Evolutionary conservation across 2,329 filamentous ascomycete species (phyloP), one percentile per base, ranked within the genome.

Genomic region (Pseudopithomyces maydicus): DNA sequence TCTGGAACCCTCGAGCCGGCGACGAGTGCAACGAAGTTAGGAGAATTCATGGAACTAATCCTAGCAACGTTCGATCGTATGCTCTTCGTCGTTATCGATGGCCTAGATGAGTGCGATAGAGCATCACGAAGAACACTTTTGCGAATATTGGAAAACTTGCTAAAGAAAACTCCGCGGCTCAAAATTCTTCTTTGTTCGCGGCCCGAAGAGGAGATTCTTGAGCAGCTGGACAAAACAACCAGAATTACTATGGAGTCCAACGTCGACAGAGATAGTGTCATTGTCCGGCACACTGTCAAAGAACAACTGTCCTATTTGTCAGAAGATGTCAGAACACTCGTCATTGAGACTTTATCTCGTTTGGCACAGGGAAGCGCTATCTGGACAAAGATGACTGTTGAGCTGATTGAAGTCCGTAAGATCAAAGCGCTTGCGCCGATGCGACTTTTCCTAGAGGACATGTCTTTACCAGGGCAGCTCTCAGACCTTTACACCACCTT

Each of bases 381-480:
- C 53, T 57, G 55, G 55, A 54, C 55, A 12, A 57, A 57, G 50
- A 57, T 54, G 55, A 26, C 54, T 49, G 55, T 57, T 46, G 55
- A 57, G 38, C 50, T 57, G 4, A 53, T 57, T 29, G 55, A 48
- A 44, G 50, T 57, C 46, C 55, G 55, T 32, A 29, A 32, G 15
- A 51, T 51, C 19, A 46, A 33, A 47, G 54, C 54, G 35, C 39
- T 56, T 47, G 54, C 32, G 29, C 47, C 54, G 33, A 56, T 56
- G 48, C 38, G 41, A 32, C 38, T 29, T 39, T 56, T 56, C 22
- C 23, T 56, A 17, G 32, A 52, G 6, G 41, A 52, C 2, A 29
- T 56, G 26, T 42, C 54, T 12, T 52, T 56, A 23, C 54, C 54
- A 12, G 39, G 35, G 41, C 11, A 52, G 47, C 54, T 56, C 19